Base-by-base conservation (phyloP, 495 filamentous ascomycete species). In the Collariella sp. region DNA sequence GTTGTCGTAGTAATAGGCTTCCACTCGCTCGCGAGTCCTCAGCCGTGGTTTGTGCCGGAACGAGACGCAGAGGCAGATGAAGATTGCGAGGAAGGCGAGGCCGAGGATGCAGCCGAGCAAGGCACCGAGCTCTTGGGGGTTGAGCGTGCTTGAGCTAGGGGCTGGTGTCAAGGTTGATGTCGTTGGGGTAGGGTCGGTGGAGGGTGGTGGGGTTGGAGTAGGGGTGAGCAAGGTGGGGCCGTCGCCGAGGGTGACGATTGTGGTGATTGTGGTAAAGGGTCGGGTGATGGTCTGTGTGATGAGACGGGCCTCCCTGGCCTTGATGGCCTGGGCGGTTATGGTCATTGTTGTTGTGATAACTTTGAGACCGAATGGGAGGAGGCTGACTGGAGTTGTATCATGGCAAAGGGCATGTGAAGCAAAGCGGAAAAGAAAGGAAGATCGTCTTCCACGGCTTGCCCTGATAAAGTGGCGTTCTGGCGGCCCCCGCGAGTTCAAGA, bases 251-350 rank as follows among this genome's bases (percentile, higher is more conserved):
- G 57, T 60, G 50, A 63, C 54, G 22, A 60, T 4, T 12, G 60
- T 24, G 18, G 54, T 60, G 50, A 63, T 34, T 31, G 60, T 63
- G 35, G 57, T 60, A 7, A 22, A 52, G 13, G 57, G 48, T 16
- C 60, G 57, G 12, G 57, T 57, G 36, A 63, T 31, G 29, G 46
- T 57, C 24, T 63, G 60, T 15, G 60, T 63, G 11, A 63, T 38
- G 33, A 60, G 38, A 15, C 47, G 50, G 13, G 40, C 46, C 12
- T 58, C 34, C 19, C 48, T 43, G 24, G 6, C 15, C 6, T 52
- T 10, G 45, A 56, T 40, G 2, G 0, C 20, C 1, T 4, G 41
- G 3, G 36, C 9, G 7, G 35, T 29, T 7, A 11, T 10, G 13
- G 7, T 9, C 7, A 24, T 42, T n/a, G 26, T 11, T 9, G 3